phyloP scores from a whole-genome alignment of 2,329 filamentous ascomycete species.

The Hypoxylon sp. region DNA sequence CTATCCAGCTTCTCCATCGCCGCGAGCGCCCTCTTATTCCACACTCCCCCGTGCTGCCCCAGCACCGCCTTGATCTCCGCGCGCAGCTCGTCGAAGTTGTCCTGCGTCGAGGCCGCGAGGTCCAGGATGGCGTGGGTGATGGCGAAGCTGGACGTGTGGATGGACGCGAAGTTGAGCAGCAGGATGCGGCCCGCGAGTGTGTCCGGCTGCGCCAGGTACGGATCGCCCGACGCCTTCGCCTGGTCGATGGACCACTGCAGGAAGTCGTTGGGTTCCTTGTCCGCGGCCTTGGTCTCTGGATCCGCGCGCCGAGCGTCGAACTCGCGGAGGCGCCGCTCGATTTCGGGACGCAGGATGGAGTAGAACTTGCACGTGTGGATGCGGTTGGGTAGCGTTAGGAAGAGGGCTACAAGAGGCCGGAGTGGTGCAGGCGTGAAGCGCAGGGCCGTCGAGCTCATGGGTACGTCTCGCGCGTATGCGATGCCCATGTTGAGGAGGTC shows the following conservation, averaged over 20 bases:
- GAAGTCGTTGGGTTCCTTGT: slow-evolving; percentile 46
- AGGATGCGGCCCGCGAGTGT: slow-evolving; percentile 52
- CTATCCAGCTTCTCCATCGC: slow-evolving; percentile 59
- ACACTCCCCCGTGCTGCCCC: slow-evolving; percentile 49
- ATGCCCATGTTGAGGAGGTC: slow-evolving; percentile 48
- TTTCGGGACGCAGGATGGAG: slow-evolving; percentile 47
- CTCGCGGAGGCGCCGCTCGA: slow-evolving; percentile 48
- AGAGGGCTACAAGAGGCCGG: slow-evolving; percentile 45
- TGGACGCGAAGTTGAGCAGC: slow-evolving; percentile 56
- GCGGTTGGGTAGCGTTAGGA: slow-evolving; percentile 51
- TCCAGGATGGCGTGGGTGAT: slow-evolving; percentile 61
- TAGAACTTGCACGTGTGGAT: slow-evolving; percentile 46
- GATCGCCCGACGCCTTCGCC: slow-evolving; percentile 42
- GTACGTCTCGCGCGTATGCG: slow-evolving; percentile 49
- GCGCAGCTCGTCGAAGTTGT: slow-evolving; percentile 62
- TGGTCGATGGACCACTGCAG: slow-evolving; percentile 43
- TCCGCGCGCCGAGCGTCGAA: slow-evolving; percentile 45
- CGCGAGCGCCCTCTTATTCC: slow-evolving; percentile 55
- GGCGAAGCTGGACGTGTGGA: slow-evolving; percentile 58
- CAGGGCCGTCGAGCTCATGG: slow-evolving; percentile 43
- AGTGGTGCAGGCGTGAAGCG: slow-evolving; percentile 44
- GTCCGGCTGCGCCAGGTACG: slow-evolving; percentile 46
- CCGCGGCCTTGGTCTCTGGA: slow-evolving; percentile 40
- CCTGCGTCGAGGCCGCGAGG: slow-evolving; percentile 54
- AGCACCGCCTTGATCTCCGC: slow-evolving; percentile 58